Evolutionary conservation across 2,329 filamentous ascomycete genomes (phyloP), one percentile per base, ranked within the genome.

Genomic region (Monosporascus sp.): DNA sequence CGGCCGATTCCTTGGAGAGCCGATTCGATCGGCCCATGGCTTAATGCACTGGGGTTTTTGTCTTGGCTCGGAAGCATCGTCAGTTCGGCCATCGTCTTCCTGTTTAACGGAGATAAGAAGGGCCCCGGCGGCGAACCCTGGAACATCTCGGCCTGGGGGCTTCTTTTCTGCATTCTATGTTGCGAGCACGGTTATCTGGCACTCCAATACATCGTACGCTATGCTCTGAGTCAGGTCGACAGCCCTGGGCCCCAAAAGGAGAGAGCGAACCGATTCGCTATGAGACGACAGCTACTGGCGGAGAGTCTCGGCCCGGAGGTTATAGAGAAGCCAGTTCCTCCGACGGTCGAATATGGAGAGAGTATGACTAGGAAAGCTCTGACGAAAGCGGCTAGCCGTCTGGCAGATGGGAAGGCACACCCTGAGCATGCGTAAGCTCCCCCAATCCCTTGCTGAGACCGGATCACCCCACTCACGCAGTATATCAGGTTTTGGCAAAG

Each of bases 21-120:
- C 1, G 94, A 97, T 72, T 94, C 89, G 1, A 97, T 99, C 61
- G 94, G 94, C 0, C 92, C 94, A 1, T 97, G 91, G 88, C 77
- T 97, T 14, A 83, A 91, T 59, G 86, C 89, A 1, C 77, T 99
- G 2, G 87, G 86, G 17, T 95, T 97, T 68, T 76, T 97, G n/a
- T 88, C 90, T 3, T 97, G 94, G 94, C 77, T 97, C 24, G 94
- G 94, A 41, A 94, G 88, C 60, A 76, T 97, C 54, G 95, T 91
- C 5, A 91, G 88, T 52, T 85, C 91, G 0, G 90, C 92, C 0
- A 82, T 97, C 48, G 88, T 96, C 0, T 96, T 91, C 69, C 83
- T 99, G 63, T 97, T 97, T 75, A 87, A 83, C 60, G 83, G 85
- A 50, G 79, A 86, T 52, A 78, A 80, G 2, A 73, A 86, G 41